Evolutionary conservation across 2,329 filamentous ascomycete species (phyloP).

Genomic region (Paraphoma sp.): DNA sequence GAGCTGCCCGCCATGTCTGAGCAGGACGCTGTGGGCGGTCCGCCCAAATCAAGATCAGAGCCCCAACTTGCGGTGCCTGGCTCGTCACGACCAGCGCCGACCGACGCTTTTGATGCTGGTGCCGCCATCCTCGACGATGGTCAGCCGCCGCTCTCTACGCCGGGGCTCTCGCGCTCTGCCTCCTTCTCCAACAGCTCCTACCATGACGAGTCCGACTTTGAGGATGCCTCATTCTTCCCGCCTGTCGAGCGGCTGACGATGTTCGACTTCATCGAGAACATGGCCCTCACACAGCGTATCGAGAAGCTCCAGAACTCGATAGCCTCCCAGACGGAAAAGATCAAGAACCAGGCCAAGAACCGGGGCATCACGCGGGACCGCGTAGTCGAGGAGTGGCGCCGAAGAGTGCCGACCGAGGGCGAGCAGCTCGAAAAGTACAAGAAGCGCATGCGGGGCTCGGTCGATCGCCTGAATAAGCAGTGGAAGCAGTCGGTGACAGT

Average conservation of each 20-base stretch:
- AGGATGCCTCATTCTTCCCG: conserved; percentile 67
- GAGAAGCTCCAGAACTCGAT: conserved; percentile 89
- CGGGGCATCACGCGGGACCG: conserved; percentile 82
- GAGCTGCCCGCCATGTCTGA: conserved; percentile 38
- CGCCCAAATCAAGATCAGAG: conserved; percentile 36
- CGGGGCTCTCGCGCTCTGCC: conserved; percentile 71
- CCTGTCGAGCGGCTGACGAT: conserved; percentile 89
- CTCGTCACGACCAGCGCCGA: conserved; percentile 29
- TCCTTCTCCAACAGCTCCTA: conserved; percentile 89
- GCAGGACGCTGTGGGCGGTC: conserved; percentile 16
- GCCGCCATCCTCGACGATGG: conserved; percentile 48
- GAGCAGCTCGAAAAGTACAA: conserved; percentile 93
- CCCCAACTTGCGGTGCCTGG: conserved; percentile 38
- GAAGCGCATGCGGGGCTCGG: conserved; percentile 82
- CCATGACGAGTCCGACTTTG: conserved; percentile 84
- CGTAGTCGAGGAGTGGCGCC: conserved; percentile 92
- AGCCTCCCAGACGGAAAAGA: conserved; percentile 81
- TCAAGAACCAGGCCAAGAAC: conserved; percentile 81
- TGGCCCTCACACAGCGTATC: conserved; percentile 86
- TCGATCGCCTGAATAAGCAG: conserved; percentile 82
- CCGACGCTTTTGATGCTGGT: conserved; percentile 33
- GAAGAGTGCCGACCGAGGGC: conserved; percentile 82
- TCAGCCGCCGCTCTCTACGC: conserved; percentile 57
- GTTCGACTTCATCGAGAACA: conserved; percentile 91
- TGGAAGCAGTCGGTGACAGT: conserved; percentile 93